phyloP scores from a whole-genome alignment of 768 basidiomycete species.

The Tulasnella sp. region DNA sequence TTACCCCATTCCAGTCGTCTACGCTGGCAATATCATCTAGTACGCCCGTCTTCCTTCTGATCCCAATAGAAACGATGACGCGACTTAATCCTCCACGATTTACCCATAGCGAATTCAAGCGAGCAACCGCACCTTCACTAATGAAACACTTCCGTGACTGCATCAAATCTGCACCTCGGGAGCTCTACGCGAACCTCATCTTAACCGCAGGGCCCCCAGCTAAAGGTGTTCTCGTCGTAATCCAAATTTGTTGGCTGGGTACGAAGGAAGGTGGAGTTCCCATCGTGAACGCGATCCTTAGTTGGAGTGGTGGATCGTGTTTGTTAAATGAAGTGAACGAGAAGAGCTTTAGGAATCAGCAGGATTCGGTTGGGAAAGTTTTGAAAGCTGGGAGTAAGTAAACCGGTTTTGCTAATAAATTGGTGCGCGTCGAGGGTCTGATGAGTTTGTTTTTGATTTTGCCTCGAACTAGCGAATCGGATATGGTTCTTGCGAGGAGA shows the following conservation, averaged over 20 bases:
- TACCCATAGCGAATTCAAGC: conserved; percentile 74
- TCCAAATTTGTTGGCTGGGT: conserved; percentile 88
- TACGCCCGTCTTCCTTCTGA: conserved; percentile 35
- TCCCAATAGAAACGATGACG: conserved; percentile 16
- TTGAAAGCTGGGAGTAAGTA: conserved; percentile 68
- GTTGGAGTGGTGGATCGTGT: conserved; percentile 83
- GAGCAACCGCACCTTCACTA: conserved; percentile 76
- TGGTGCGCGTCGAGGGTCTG: not conserved
- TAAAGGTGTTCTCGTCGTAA: conserved; percentile 70
- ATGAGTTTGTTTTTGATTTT: not conserved
- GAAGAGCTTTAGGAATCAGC: conserved; percentile 81
- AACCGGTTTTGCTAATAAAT: not conserved
- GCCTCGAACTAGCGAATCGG: conserved; percentile 50
- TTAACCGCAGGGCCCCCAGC: conserved; percentile 83
- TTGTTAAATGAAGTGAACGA: conserved; percentile 85
- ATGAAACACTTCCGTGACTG: conserved; percentile 91
- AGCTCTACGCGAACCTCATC: conserved; percentile 83
- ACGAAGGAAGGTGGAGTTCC: conserved; percentile 62
- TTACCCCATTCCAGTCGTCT: conserved; percentile 82
- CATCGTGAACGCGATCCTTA: conserved; percentile 71
- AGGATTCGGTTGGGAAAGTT: conserved; percentile 86
- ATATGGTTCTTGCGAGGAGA: conserved; percentile 91
- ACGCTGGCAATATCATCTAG: conserved; percentile 90
- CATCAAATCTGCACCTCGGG: conserved; percentile 77
- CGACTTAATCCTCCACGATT: not conserved